phyloP scores from a whole-genome alignment of 78 protist species.

The Planoprotostelium fungivorum region DNA sequence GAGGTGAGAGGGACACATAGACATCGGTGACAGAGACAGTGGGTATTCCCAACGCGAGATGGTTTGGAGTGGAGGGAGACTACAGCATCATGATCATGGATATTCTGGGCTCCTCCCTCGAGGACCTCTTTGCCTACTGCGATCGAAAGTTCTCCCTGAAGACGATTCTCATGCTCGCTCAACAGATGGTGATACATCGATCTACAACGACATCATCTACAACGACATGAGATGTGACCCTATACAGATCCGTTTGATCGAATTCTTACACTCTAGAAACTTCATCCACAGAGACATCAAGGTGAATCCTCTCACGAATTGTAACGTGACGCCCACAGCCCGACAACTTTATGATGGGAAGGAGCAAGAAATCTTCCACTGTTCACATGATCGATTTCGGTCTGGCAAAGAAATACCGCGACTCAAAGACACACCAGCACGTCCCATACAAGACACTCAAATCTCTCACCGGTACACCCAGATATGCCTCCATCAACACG shows the following conservation, averaged over 20 bases:
- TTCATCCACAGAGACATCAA: conserved; percentile 86
- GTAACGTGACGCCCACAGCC: conserved; percentile 50
- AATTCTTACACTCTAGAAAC: conserved; percentile 57
- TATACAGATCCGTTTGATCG: background rate
- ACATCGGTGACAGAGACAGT: background rate
- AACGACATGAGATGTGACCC: background rate
- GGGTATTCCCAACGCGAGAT: background rate
- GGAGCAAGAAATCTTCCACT: conserved; percentile 14
- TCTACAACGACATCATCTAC: background rate
- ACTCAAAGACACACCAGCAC: conserved; percentile 81
- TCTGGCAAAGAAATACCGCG: conserved; percentile 87
- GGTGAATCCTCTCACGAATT: background rate
- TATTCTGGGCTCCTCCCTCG: conserved; percentile 91
- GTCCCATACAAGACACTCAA: conserved; percentile 88
- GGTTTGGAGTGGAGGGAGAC: conserved; percentile 77
- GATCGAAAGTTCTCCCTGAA: conserved; percentile 72
- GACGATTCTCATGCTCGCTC: conserved; percentile 86
- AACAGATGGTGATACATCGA: conserved; percentile 76
- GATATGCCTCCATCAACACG: conserved; percentile 87
- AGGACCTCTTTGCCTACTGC: conserved; percentile 86
- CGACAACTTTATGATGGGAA: conserved; percentile 93
- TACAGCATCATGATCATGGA: conserved; percentile 88
- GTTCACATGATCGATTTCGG: conserved; percentile 90
- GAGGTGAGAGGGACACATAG: conserved; percentile 55
- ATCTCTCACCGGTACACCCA: conserved; percentile 90